Evolutionary conservation across 306 rosid species (phyloP), one percentile per base, ranked within the genome.

Genomic region (Ceratonia siliqua): DNA sequence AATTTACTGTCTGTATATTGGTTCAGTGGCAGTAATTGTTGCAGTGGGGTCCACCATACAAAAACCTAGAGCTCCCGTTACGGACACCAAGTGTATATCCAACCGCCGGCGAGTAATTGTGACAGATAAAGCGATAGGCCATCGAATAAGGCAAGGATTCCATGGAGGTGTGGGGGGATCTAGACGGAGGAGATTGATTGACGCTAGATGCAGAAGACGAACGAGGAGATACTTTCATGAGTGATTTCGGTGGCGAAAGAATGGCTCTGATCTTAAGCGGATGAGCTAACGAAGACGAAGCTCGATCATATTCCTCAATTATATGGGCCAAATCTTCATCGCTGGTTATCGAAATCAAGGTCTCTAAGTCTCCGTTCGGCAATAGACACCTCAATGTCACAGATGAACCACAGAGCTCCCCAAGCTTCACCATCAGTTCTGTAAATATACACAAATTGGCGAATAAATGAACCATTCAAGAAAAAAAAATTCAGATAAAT

Each of bases 361-460:
- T 94, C 71, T 90, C 99, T 52, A 94, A 63, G 12, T 92, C 97
- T n/a, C 97, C 97, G 74, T 38, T 73, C 1, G 99, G 96, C 57
- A 94, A 78, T 8, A 78, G 89, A 54, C 97, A 94, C 79, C 62
- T 70, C 74, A 94, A 55, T 2, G 73, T 84, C 2, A 78, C 87
- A 3, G 97, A 84, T 7, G 79, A 81, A 32, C 93, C 96, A n/a
- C 92, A 89, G 71, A 92, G 81, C 71, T 90, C 91, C 4, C n/a
- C 74, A 10, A 94, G 90, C 85, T 87, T 92, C 85, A 41, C 72
- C 89, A 86, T 88, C 28, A 92, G 71, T 80, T 87, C 99, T 94
- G 84, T 5, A 75, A 73, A 42, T 8, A 1, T 45, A 8, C 20
- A 45, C 9, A 21, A 52, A 75, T 38, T 8, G 32, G 42, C 53